These are phyloP conservation scores for Penicillium sp. DNA, from an alignment of 2,329 filamentous ascomycete genomes.

Conservation along the genomic window DNA sequence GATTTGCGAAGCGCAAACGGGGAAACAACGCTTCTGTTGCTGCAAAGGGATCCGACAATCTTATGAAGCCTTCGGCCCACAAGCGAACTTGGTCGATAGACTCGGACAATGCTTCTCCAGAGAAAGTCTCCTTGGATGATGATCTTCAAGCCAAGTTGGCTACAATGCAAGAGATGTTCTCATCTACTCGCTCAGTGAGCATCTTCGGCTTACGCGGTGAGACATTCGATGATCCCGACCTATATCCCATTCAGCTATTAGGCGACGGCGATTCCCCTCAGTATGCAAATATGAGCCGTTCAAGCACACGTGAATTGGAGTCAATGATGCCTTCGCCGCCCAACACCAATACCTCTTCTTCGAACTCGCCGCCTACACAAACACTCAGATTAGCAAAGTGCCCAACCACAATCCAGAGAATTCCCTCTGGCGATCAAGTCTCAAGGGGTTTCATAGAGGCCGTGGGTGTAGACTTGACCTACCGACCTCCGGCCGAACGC, in stretches of 20 bases:
- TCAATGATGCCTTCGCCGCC: conserved; percentile 40
- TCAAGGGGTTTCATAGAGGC: conserved; percentile 86
- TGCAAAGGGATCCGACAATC: conserved; percentile 53
- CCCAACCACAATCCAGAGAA: conserved; percentile 33
- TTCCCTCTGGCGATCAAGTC: conserved; percentile 29
- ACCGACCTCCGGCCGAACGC: conserved; percentile 73
- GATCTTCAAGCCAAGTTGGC: conserved; percentile 46
- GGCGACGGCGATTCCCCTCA: conserved; percentile 32
- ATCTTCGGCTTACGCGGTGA: conserved; percentile 45
- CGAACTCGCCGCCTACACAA: conserved; percentile 35
- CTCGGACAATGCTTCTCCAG: conserved; percentile 55
- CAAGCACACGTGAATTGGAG: conserved; percentile 33
- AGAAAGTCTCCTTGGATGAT: conserved; percentile 42
- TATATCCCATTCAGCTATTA: conserved; percentile 42
- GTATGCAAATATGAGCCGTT: conserved; percentile 29
- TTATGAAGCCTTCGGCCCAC: conserved; percentile 84
- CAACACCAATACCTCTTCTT: conserved; percentile 40
- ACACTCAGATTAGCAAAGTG: conserved; percentile 21
- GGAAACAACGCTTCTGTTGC: conserved; percentile 52
- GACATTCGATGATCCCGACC: conserved; percentile 46
- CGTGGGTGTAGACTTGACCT: conserved; percentile 80
- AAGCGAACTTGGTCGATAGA: conserved; percentile 95
- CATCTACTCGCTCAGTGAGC: conserved; percentile 44
- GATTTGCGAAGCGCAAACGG: conserved; percentile 61
- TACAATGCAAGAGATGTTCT: conserved; percentile 48